Base-by-base conservation (phyloP, 345 rosid genomes). In the Citrus reticulata region DNA sequence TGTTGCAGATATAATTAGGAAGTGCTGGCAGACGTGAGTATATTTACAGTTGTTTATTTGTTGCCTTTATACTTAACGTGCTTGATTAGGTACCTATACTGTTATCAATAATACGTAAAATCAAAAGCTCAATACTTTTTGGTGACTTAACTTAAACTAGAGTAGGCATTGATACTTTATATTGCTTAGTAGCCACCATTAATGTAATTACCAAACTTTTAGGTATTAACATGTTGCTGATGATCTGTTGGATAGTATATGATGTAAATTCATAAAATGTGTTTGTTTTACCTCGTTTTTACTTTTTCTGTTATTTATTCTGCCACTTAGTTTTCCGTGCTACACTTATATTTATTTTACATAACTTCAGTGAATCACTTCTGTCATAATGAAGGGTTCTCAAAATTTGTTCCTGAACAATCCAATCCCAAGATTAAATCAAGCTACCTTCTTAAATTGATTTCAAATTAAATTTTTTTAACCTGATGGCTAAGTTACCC, bases 1-100 rank as follows among this genome's bases (percentile, higher is more conserved):
- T 11, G 70, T 95, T 68, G 93, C 97, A 0, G 95, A 95, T 67
- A 89, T 95, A 81, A 95, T 95, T 74, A 80, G 82, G 81, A 76
- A 86, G 72, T 93, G 98, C 85, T 95, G 98, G 99, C 92, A 93
- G 80, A 93, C 96, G 97, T 95, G 84, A 93, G 97, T 86, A 80
- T 68, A 80, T 20, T 58, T 74, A 40, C 75, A 67, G 40, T 19
- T 49, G 59, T 77, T 67, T 9, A 58, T 22, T 46, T 49, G 13
- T 51, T 37, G 32, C 24, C 17, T 7, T 64, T 54, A 55, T 54
- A 71, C 10, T 51, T 6, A 13, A 64, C 9, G 4, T 51, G 9
- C 58, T 71, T 60, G 34, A 39, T 67, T 60, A 46, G 22, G 51
- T 27, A 20, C 57, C 35, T 24, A 14, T 22, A 9, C 27, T 32